Evolutionary conservation across 2,329 filamentous ascomycete genomes (phyloP).

Genomic region (Acrodontium crateriforme): DNA sequence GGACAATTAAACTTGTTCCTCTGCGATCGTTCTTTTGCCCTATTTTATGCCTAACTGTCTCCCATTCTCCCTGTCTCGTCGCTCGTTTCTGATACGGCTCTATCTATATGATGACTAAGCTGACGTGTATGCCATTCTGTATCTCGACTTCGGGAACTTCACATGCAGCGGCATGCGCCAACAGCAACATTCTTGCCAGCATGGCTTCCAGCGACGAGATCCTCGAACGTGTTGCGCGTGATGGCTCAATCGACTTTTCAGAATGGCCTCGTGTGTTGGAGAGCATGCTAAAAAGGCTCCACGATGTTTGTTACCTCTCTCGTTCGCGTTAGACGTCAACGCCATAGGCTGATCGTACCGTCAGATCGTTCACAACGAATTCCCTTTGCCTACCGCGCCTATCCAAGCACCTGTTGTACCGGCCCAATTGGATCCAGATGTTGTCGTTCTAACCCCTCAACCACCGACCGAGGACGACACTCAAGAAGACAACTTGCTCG

Average conservation of each 20-base stretch:
- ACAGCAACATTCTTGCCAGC: slow-evolving; percentile 3
- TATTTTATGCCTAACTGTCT: no score
- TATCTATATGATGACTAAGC: no score
- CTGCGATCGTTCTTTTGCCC: no score
- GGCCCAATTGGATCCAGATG: slow-evolving; percentile 23
- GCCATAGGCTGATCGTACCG: slow-evolving; percentile 1
- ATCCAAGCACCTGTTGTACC: slow-evolving; percentile 34
- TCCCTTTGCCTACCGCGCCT: slow-evolving; percentile 52
- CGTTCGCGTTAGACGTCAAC: slow-evolving; percentile 3
- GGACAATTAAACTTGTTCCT: no score
- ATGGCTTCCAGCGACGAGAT: slow-evolving; percentile 32
- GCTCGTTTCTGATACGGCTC: no score
- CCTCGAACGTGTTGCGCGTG: slow-evolving; percentile 41
- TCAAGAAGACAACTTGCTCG: slow-evolving; percentile 10
- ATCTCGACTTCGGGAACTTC: no score
- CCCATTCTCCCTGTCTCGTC: no score
- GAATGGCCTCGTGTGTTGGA: slow-evolving; percentile 55
- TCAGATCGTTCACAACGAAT: slow-evolving; percentile 63
- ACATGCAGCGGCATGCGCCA: no score
- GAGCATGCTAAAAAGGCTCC: slow-evolving; percentile 52
- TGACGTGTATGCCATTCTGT: no score
- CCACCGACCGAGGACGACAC: slow-evolving; percentile 20
- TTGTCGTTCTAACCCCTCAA: slow-evolving; percentile 19
- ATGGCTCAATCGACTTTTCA: slow-evolving; percentile 46
- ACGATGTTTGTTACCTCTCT: slow-evolving; percentile 37